Evolutionary conservation across 2,329 filamentous ascomycete genomes (phyloP).

Genomic region (Thielaviopsis musarum): DNA sequence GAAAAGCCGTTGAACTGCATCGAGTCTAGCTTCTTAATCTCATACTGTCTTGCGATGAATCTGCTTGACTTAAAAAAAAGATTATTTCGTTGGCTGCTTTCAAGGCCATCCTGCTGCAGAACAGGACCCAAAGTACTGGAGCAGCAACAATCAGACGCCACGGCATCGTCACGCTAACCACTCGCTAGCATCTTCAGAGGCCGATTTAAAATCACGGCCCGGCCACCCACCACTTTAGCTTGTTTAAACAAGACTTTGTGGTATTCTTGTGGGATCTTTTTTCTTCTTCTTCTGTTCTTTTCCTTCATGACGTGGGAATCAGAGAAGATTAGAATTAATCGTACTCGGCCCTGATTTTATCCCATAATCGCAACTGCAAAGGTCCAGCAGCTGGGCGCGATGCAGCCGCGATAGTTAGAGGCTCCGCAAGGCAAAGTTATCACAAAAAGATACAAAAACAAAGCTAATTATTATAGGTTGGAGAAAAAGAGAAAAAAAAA

Average conservation of each 20-base stretch:
- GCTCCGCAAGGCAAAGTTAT: neutral
- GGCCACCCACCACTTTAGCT: neutral
- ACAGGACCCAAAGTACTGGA: neutral
- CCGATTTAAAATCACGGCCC: neutral
- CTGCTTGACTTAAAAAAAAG: neutral
- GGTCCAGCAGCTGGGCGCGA: too few relatives aligned
- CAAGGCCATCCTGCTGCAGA: neutral
- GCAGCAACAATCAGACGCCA: neutral
- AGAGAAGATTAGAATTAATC: neutral
- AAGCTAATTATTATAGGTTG: neutral
- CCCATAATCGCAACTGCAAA: neutral
- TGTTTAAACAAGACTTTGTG: neutral
- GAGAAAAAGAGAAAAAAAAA: neutral
- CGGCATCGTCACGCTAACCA: neutral
- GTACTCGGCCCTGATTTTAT: neutral
- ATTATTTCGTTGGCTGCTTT: neutral
- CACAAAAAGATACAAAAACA: constrained; percentile 1
- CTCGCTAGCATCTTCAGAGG: neutral
- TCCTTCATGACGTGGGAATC: neutral
- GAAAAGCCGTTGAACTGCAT: neutral
- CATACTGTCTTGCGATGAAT: neutral
- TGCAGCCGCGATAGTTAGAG: neutral
- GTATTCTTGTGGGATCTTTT: neutral
- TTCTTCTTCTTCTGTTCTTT: neutral
- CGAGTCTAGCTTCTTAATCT: neutral